These are phyloP conservation scores for Cystobasidium ongulense DNA, from an alignment of 768 basidiomycete species.

Conservation along the genomic window DNA sequence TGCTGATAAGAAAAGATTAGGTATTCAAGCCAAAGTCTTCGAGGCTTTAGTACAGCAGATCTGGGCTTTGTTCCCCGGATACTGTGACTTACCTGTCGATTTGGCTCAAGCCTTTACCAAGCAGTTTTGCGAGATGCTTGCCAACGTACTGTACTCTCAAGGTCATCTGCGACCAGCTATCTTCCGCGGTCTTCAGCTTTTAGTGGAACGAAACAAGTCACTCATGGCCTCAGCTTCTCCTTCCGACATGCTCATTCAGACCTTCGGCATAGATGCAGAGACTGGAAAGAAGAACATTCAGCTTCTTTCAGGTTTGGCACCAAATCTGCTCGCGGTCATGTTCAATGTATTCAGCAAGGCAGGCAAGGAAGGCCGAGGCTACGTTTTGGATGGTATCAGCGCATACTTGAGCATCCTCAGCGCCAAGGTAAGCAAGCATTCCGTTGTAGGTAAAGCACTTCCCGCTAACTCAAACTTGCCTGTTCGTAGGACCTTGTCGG, in stretches of 20 bases:
- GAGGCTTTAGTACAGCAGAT: conserved; percentile 84
- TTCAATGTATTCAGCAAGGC: conserved; percentile 93
- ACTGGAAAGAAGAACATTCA: conserved; percentile 61
- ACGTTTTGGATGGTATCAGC: conserved; percentile 78
- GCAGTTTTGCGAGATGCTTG: conserved; percentile 77
- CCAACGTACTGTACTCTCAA: conserved; percentile 85
- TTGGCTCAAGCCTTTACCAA: conserved; percentile 64
- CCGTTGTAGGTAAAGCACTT: neutral
- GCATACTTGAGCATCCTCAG: conserved; percentile 77
- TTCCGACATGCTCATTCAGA: conserved; percentile 45
- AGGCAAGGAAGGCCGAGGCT: conserved; percentile 57
- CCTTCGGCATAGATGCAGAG: conserved; percentile 53
- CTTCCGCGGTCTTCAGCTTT: conserved; percentile 65
- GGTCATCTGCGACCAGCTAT: conserved; percentile 72
- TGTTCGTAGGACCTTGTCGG: conserved; percentile 59
- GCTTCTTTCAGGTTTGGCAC: conserved; percentile 66
- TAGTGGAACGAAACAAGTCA: conserved; percentile 70
- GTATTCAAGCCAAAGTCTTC: conserved; percentile 85
- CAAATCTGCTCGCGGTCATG: conserved; percentile 88
- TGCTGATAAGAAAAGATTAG: neutral
- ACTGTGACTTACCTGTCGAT: conserved; percentile 74
- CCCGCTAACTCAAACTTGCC: neutral
- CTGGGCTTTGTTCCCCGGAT: conserved; percentile 84
- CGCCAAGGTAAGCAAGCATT: conserved; percentile 51
- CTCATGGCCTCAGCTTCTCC: conserved; percentile 50